These are phyloP conservation scores for Kodamaea plutei DNA, from an alignment of 1,139 yeast genomes.

Conservation along the genomic window DNA sequence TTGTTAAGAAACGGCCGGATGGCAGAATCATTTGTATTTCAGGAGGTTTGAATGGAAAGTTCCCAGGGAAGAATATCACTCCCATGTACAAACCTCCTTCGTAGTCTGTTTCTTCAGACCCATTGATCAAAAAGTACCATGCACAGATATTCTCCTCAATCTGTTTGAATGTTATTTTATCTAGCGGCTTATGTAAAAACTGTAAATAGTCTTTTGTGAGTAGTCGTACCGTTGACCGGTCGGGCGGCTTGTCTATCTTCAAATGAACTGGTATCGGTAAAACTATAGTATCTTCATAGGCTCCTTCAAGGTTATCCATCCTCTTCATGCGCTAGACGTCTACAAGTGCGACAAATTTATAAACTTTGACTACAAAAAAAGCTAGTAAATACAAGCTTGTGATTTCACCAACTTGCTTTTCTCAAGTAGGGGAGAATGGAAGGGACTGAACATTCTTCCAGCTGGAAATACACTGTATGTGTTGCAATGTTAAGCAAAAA, in stretches of 20 bases:
- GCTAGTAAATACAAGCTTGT: too few species aligned
- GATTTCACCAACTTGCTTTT: too few species aligned
- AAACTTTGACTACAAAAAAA: not conserved
- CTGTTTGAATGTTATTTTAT: constrained; percentile 11
- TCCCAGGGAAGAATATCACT: constrained; percentile 14
- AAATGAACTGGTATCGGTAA: constrained; percentile 4
- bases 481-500: too few species aligned
- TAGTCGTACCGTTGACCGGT: constrained; percentile 9
- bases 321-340: not conserved
- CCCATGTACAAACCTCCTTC: constrained; percentile 15
- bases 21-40: constrained; percentile 18
- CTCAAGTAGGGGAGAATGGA: not conserved
- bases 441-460: too few species aligned
- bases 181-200: constrained; percentile 10
- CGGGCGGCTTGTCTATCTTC: not conserved
- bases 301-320: not conserved
- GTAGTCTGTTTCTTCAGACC: constrained; percentile 13
- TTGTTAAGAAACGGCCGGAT: constrained; percentile 11
- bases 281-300: constrained; percentile 4
- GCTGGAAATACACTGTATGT: too few species aligned
- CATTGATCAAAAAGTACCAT: constrained; percentile 17
- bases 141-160: constrained; percentile 13
- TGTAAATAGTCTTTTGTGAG: constrained; percentile 11
- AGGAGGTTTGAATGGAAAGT: constrained; percentile 16
- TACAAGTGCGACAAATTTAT: not conserved